phyloP scores from a whole-genome alignment of 768 basidiomycete genomes.

The Multifurca ochricompacta region DNA sequence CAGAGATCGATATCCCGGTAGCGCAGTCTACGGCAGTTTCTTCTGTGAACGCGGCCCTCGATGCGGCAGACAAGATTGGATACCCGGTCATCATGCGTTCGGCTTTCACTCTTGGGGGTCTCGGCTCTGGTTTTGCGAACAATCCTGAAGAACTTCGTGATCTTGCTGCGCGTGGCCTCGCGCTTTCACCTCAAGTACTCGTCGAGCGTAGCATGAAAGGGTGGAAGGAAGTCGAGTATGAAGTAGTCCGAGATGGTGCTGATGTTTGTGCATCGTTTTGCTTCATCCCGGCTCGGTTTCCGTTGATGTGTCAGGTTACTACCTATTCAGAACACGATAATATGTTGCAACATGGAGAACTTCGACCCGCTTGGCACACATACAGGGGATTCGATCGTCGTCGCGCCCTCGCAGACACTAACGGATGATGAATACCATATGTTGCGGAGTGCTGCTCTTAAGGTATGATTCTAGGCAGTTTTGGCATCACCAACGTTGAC shows the following conservation, averaged over 20 bases:
- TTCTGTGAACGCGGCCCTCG: conserved; percentile 86
- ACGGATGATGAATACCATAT: conserved; percentile 99
- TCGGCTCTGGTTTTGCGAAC: conserved; percentile 96
- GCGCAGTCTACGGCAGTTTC: conserved; percentile 89
- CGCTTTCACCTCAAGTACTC: conserved; percentile 88
- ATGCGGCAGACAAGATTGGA: conserved; percentile 84
- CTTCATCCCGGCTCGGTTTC: background rate
- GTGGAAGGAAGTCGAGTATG: conserved; percentile 99
- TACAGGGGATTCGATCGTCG: conserved; percentile 98
- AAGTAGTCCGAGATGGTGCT: conserved; percentile 95
- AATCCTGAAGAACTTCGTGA: conserved; percentile 92
- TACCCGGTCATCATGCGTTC: conserved; percentile 97
- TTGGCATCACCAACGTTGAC: background rate
- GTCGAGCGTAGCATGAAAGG: conserved; percentile 99
- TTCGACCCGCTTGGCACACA: conserved; percentile 99
- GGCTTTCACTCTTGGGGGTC: conserved; percentile 95
- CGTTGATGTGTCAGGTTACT: background rate
- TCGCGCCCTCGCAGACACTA: conserved; percentile 95
- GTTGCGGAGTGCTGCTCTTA: conserved; percentile 95
- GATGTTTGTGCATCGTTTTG: conserved; percentile 54
- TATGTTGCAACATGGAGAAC: conserved; percentile 99
- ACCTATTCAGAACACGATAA: conserved; percentile 83
- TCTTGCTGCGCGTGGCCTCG: conserved; percentile 83
- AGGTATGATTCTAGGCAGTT: conserved; percentile 39
- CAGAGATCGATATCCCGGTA: conserved; percentile 39